Evolutionary conservation across 2,329 filamentous ascomycete species (phyloP).

Genomic region (Aspergillus uvarum): DNA sequence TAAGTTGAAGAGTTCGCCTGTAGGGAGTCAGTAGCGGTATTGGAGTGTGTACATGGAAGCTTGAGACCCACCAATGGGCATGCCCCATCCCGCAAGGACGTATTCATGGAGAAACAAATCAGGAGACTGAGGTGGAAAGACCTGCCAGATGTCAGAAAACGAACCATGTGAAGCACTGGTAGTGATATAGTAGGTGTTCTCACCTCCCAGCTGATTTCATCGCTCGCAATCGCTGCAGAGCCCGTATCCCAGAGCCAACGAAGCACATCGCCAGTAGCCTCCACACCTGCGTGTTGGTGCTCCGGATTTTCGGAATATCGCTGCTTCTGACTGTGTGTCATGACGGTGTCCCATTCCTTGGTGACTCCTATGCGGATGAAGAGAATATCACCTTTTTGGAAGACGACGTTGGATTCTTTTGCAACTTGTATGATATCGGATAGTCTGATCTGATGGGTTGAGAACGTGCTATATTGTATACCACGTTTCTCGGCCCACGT

Average conservation of each 20-base stretch:
- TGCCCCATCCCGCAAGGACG: constrained; percentile 53
- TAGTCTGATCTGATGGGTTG: constrained; percentile 42
- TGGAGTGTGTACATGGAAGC: neutral
- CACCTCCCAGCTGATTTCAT: constrained; percentile 57
- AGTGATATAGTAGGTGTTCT: constrained; percentile 17
- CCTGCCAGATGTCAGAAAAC: constrained; percentile 27
- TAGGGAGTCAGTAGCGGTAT: constrained; percentile 9
- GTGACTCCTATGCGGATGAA: constrained; percentile 48
- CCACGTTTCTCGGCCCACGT: constrained; percentile 45
- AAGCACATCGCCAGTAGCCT: constrained; percentile 51
- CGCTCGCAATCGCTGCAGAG: constrained; percentile 59
- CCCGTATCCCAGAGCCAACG: constrained; percentile 60
- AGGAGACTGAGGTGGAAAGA: constrained; percentile 42
- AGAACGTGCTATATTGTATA: constrained; percentile 44
- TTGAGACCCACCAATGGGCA: constrained; percentile 45
- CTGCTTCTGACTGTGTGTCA: constrained; percentile 34
- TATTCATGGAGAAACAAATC: constrained; percentile 49
- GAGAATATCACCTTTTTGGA: constrained; percentile 54
- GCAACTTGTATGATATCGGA: constrained; percentile 41
- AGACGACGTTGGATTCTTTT: constrained; percentile 44
- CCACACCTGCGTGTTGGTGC: constrained; percentile 50
- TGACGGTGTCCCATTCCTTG: constrained; percentile 43
- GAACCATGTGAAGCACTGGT: neutral
- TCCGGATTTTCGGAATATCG: constrained; percentile 37
- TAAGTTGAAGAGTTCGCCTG: constrained; percentile 49